phyloP scores from a whole-genome alignment of 2,329 filamentous ascomycete species.

The Biscogniauxia mediterranea region DNA sequence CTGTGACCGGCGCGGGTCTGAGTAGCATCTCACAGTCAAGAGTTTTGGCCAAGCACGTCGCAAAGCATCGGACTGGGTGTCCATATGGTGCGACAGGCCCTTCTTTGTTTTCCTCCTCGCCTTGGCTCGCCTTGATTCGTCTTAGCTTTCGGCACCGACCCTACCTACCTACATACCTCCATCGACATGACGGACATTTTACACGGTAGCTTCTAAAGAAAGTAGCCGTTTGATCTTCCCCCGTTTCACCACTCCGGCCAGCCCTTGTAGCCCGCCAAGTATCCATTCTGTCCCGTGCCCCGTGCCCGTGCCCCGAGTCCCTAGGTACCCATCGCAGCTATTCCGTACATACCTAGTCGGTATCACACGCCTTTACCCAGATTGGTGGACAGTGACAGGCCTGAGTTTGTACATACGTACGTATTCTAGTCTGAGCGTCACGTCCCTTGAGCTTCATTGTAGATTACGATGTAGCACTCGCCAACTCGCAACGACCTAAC shows the following conservation, averaged over 20 bases:
- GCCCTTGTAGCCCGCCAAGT: slow-evolving; percentile 6
- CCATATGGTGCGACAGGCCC: slow-evolving; percentile 14
- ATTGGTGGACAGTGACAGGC: neutral
- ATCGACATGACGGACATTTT: slow-evolving; percentile 2
- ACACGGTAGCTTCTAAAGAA: slow-evolving; percentile 12
- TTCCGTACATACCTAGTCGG: neutral
- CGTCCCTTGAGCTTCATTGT: neutral
- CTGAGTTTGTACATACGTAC: too few relatives aligned
- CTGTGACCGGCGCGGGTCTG: neutral
- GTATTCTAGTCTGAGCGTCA: neutral
- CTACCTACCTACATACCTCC: neutral
- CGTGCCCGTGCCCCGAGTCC: slow-evolving; percentile 3
- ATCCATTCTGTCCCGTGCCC: slow-evolving; percentile 4
- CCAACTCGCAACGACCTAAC: neutral
- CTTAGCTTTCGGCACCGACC: neutral
- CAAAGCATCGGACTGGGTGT: slow-evolving; percentile 5
- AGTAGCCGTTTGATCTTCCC: slow-evolving; percentile 13
- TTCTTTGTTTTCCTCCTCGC: neutral
- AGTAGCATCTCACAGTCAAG: slow-evolving; percentile 18
- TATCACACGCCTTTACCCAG: neutral
- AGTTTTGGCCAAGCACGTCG: slow-evolving; percentile 24
- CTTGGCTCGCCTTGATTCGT: slow-evolving; percentile 1
- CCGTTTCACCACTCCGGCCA: slow-evolving; percentile 21
- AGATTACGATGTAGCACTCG: neutral
- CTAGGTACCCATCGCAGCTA: neutral